A percentile compares a stretch with the other conserved stretches of the same genome.
Conservation (phyloP, 2,329 filamentous ascomycete species). For the Ascochyta fabae region DNA sequence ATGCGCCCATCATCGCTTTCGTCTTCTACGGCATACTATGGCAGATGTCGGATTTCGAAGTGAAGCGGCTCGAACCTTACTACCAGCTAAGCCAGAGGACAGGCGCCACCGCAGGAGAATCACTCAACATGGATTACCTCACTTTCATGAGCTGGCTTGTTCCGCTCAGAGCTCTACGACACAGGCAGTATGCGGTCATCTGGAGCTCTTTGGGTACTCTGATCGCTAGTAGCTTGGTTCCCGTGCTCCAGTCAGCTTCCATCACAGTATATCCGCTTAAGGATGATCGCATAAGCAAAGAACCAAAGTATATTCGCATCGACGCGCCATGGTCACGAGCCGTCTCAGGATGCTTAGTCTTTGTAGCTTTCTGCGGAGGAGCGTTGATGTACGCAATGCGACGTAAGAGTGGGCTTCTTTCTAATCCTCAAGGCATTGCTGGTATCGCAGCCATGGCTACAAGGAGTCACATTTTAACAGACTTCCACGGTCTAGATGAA, state of each 20-base stretch:
- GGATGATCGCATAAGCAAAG: conserved; percentile 52
- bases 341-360: conserved; percentile 61
- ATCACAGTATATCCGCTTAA: conserved; percentile 64
- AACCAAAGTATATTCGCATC: conserved; percentile 63
- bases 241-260: conserved; percentile 70
- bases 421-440: conserved; percentile 75
- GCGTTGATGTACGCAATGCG: conserved; percentile 67
- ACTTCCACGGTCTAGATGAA: conserved; percentile 75
- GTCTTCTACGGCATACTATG: conserved; percentile 58
- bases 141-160: conserved; percentile 71
- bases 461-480: conserved; percentile 73
- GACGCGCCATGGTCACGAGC: conserved; percentile 66
- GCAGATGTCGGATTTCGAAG: conserved; percentile 59
- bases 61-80: conserved; percentile 59
- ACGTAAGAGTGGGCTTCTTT: conserved; percentile 69
- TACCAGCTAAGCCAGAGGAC: conserved; percentile 51
- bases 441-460: conserved; percentile 79
- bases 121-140: conserved; percentile 76
- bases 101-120: conserved; percentile 53
- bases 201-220: conserved; percentile 69
- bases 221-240: conserved; percentile 71
- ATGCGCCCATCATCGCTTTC: conserved; percentile 54
- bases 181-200: conserved; percentile 71
- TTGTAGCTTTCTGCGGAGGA: conserved; percentile 65
- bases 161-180: conserved; percentile 67